Conservation (phyloP, 306 rosid species). For the Morella rubra region DNA sequence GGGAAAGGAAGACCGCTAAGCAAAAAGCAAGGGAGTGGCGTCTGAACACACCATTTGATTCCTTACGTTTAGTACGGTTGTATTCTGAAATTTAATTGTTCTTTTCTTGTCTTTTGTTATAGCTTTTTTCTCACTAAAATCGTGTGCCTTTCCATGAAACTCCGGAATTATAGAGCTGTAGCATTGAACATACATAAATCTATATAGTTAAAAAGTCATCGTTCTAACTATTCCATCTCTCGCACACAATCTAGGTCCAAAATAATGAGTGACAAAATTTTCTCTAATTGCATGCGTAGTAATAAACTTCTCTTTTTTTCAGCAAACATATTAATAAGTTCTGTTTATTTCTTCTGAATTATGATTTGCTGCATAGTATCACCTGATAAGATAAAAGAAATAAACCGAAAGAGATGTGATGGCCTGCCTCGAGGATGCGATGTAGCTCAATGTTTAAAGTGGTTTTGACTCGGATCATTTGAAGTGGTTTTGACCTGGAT, state of each 20-base stretch:
- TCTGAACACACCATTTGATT: slow-evolving; percentile 65
- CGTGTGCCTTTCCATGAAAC: not conserved
- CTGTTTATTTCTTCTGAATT: not conserved
- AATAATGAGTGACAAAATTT: not conserved
- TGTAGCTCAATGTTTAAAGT: not conserved
- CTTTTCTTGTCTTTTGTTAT: slow-evolving; percentile 2
- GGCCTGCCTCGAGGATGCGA: not conserved
- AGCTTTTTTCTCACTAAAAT: not conserved
- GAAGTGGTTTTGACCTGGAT: not conserved
- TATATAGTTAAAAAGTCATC: not conserved
- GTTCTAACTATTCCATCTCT: not conserved
- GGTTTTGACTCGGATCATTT: no score
- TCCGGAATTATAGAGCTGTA: not conserved
- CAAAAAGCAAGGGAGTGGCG: slow-evolving; percentile 91
- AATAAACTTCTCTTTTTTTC: no score
- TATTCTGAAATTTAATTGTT: slow-evolving; percentile 55
- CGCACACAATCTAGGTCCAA: not conserved
- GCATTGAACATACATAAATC: not conserved
- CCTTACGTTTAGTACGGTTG: slow-evolving; percentile 71
- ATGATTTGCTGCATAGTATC: not conserved
- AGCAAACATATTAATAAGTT: no score
- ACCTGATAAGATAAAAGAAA: not conserved
- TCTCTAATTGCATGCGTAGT: not conserved
- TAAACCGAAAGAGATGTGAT: not conserved
- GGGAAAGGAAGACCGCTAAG: slow-evolving; percentile 94